Conservation (phyloP, 2,329 filamentous ascomycete species). For the Chrysoporthe puriensis region DNA sequence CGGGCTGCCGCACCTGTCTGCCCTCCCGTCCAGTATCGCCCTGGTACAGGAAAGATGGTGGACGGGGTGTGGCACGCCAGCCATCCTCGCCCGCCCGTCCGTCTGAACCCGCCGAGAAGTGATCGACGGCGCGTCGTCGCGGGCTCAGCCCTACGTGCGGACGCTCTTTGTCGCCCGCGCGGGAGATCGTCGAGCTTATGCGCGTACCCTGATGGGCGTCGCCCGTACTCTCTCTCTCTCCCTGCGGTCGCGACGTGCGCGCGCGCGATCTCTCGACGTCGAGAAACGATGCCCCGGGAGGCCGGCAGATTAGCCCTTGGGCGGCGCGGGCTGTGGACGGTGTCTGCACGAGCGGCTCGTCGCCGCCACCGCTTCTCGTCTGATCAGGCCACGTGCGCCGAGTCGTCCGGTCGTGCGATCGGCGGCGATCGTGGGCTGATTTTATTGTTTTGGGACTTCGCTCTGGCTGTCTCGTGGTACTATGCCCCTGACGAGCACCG, state of each 20-base stretch:
- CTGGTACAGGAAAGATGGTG: background rate
- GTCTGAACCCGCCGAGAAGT: background rate
- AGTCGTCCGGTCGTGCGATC: background rate
- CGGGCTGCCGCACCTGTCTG: background rate
- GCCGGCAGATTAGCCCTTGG: background rate
- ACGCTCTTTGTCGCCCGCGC: background rate
- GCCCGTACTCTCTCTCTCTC: background rate
- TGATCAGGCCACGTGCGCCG: background rate
- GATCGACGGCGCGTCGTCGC: constrained; percentile 13
- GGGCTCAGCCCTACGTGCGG: constrained; percentile 9
- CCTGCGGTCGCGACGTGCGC: background rate
- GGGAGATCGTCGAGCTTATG: constrained; percentile 20
- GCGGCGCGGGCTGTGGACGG: background rate
- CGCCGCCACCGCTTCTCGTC: background rate
- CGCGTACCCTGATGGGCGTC: background rate
- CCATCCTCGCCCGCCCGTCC: background rate
- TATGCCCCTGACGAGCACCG: no score
- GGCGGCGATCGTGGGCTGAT: background rate
- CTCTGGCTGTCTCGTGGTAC: no score
- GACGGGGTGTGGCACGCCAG: no score
- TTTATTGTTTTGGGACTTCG: background rate
- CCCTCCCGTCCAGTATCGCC: background rate
- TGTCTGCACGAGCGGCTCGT: background rate
- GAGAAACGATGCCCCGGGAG: background rate
- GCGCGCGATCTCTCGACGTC: background rate